Base-by-base conservation (phyloP, 495 filamentous ascomycete species). In the Xylaria flabelliformis region DNA sequence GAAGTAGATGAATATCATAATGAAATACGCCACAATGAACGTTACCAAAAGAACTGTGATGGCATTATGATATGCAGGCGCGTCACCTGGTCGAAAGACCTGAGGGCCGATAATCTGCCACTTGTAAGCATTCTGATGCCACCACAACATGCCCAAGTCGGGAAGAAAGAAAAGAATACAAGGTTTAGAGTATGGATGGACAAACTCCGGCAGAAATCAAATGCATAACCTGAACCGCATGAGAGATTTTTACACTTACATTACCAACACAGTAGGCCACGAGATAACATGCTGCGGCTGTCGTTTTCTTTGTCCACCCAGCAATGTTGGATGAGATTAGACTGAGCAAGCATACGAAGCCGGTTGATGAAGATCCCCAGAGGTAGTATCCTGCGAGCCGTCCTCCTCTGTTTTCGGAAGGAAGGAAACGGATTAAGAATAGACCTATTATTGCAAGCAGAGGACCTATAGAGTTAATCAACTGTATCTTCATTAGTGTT, bases 221-320 rank as follows among this genome's bases (percentile, higher is more conserved):
- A 29, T 42, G n/a, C 21, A 34, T 15, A 7, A 36, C 17, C 21
- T 2, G 34, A 72, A 36, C 19, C 26, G 68, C 62, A 58, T 63
- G 51, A 44, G 70, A 77, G 61, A 74, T 71, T 50, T 74, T 76
- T 77, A 82, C 84, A 51, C 89, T 84, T 68, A 88, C 88, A 64
- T 90, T 90, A 2, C 89, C 88, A 0, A 83, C 84, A 72, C 89
- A 91, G 71, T 91, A 92, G 1, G 83, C 86, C 53, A 92, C 89
- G n/a, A 94, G 78, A 70, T 91, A 92, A 92, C 64, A 94, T 77
- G 90, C 90, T 0, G 90, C 90, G 8, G 92, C 88, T 0, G 91
- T 93, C 0, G 91, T 93, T 79, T 92, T 93, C 82, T 93, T 92
- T 12, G 91, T 93, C 77, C 91, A 93, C 21, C 91, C 90, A 0